Percentiles rank a stretch among this genome's conserved stretches.
phyloP scores from a whole-genome alignment of 164 flowering plant species.

The Sextonia rubra region DNA sequence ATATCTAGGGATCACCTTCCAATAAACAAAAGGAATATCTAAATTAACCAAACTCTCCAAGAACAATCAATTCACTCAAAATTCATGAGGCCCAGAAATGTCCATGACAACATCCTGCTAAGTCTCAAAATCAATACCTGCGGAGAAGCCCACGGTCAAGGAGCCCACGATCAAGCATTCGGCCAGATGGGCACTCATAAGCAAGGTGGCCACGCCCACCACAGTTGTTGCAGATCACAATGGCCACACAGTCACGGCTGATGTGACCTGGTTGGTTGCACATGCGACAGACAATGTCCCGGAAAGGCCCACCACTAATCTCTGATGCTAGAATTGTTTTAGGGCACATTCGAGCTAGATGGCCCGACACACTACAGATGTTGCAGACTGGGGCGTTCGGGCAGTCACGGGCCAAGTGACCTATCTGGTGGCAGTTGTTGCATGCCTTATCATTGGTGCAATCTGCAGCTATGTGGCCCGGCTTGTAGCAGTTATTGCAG shows the following conservation, averaged over 20 bases:
- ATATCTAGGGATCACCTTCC: neutral
- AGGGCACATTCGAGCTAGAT: conserved; percentile 80
- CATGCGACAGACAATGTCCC: conserved; percentile 34
- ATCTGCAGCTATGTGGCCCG: conserved; percentile 43
- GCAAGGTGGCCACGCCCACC: conserved; percentile 50
- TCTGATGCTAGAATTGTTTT: conserved; percentile 30
- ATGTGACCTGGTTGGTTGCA: conserved; percentile 44
- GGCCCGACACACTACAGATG: conserved; percentile 63
- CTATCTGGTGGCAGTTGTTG: conserved; percentile 50
- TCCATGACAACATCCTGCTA: neutral
- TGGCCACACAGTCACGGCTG: conserved; percentile 37
- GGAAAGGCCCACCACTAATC: conserved; percentile 28
- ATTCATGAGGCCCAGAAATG: neutral
- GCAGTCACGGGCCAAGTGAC: conserved; percentile 59
- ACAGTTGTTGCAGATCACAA: conserved; percentile 43
- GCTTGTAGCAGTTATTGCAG: conserved; percentile 56
- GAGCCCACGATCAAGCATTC: conserved; percentile 25
- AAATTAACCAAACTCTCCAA: neutral
- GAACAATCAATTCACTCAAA: neutral
- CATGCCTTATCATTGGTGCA: conserved; percentile 56
- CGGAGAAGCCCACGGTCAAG: neutral
- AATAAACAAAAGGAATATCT: no score
- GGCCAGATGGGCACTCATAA: conserved; percentile 43
- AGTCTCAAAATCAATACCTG: conserved; percentile 21
- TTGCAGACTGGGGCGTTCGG: conserved; percentile 62